These are phyloP conservation scores for Macrophomina pseudophaseolina DNA, from an alignment of 2,329 filamentous ascomycete species.

Conservation along the genomic window DNA sequence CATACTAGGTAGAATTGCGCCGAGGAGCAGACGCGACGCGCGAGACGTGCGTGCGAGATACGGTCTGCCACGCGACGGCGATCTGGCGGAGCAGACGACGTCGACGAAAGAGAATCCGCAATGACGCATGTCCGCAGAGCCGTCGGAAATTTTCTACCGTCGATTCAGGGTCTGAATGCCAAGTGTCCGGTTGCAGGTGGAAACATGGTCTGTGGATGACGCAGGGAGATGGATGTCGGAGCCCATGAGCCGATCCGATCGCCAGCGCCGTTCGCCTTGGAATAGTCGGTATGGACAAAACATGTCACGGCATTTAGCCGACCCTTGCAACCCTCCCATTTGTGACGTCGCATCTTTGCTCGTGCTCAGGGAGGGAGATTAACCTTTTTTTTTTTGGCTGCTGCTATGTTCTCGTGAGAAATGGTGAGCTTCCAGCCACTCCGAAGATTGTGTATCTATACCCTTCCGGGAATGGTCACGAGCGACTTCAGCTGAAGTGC, in stretches of 20 bases:
- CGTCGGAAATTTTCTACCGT: slow-evolving; percentile 2
- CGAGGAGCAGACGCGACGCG: slow-evolving; percentile 3
- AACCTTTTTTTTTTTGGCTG: background rate
- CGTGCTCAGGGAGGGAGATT: background rate
- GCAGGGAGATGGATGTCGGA: slow-evolving; percentile 1
- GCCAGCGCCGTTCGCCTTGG: slow-evolving; percentile 7
- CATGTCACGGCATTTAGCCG: slow-evolving; percentile 9
- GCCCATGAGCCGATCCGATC: slow-evolving; percentile 17
- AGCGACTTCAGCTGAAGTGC: slow-evolving; percentile 12
- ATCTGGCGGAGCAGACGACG: slow-evolving; percentile 4
- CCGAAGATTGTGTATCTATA: slow-evolving; percentile 8
- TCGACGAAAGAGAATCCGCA: background rate
- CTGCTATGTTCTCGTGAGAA: background rate
- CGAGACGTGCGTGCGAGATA: slow-evolving; percentile 8
- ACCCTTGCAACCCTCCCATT: background rate
- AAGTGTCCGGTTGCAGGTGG: background rate
- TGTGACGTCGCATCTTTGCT: background rate
- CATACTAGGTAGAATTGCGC: slow-evolving; percentile 9
- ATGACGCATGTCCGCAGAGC: slow-evolving; percentile 8
- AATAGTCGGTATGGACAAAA: slow-evolving; percentile 11
- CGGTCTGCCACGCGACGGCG: slow-evolving; percentile 14
- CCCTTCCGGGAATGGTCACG: slow-evolving; percentile 20
- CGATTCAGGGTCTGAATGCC: slow-evolving; percentile 11
- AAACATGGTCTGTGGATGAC: slow-evolving; percentile 1
- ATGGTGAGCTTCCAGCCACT: slow-evolving; percentile 2